Conservation (phyloP, 495 filamentous ascomycete species). For the Ramalina peruviana region DNA sequence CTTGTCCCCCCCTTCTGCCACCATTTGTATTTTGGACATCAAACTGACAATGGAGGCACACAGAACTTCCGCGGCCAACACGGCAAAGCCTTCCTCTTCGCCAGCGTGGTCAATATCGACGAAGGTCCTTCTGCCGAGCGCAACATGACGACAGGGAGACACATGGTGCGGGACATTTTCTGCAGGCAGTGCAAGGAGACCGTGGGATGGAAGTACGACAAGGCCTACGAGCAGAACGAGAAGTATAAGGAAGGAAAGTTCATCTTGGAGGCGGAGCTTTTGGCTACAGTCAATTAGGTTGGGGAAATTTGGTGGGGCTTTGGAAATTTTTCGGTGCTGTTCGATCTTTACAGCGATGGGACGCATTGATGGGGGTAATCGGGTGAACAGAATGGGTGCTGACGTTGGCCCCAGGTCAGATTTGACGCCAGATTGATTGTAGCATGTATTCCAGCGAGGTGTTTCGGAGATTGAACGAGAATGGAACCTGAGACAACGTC, state of each 20-base stretch:
- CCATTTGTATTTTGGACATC: not conserved
- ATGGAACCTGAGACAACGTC: too few species aligned
- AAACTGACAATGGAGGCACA: not conserved
- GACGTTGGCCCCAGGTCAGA: too few species aligned
- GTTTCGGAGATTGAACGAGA: not conserved
- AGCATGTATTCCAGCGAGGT: not conserved
- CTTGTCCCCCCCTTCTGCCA: not conserved
- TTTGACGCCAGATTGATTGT: too few species aligned
- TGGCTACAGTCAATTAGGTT: conserved; percentile 55
- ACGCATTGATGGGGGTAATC: not conserved
- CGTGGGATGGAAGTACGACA: conserved; percentile 99
- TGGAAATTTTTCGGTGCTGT: not conserved
- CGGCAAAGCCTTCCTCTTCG: conserved; percentile 96
- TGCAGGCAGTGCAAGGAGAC: conserved; percentile 82
- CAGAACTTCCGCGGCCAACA: conserved; percentile 98
- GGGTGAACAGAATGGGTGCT: too few species aligned
- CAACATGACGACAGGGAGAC: conserved; percentile 96
- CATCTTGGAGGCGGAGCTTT: conserved; percentile 85
- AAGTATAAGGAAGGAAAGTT: conserved; percentile 99
- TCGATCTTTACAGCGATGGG: not conserved
- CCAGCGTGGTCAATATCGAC: conserved; percentile 79
- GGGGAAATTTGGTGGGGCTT: not conserved
- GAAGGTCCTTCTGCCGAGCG: conserved; percentile 72
- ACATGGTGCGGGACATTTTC: conserved; percentile 82
- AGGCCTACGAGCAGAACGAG: conserved; percentile 78